phyloP scores from a whole-genome alignment of 2,329 filamentous ascomycete species.

The Hymenoscyphus albidus region DNA sequence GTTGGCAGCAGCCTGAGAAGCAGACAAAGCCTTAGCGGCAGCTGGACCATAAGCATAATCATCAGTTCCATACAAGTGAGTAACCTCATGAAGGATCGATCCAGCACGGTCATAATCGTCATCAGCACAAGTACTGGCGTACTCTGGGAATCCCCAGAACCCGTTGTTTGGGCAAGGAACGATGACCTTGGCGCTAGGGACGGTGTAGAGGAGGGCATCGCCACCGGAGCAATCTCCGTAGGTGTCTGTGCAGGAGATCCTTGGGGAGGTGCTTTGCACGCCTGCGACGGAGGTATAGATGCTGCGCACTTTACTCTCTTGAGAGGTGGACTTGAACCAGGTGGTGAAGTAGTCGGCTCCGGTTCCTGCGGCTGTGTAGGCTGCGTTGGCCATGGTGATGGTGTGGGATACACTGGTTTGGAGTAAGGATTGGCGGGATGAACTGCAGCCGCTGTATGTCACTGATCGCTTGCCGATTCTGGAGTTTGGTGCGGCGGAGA shows the following conservation, averaged over 20 bases:
- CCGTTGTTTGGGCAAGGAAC: constrained; percentile 27
- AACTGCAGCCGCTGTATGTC: constrained; percentile 21
- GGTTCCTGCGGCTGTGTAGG: constrained; percentile 25
- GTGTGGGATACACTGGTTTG: constrained; percentile 22
- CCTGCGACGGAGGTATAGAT: constrained; percentile 25
- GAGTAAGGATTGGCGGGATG: constrained; percentile 20
- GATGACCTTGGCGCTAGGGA: constrained; percentile 24
- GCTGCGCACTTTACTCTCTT: constrained; percentile 19
- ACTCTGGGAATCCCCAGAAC: constrained; percentile 25
- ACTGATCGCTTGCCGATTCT: constrained; percentile 26
- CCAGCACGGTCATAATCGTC: constrained; percentile 28
- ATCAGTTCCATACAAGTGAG: constrained; percentile 27
- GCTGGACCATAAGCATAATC: constrained; percentile 27
- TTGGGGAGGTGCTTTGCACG: constrained; percentile 25
- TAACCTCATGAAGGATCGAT: constrained; percentile 25
- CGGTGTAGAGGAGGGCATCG: constrained; percentile 24
- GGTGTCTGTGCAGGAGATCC: constrained; percentile 23
- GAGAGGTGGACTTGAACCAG: constrained; percentile 26
- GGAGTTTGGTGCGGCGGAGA: constrained; percentile 7
- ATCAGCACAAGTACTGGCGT: constrained; percentile 19
- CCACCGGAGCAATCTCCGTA: constrained; percentile 26
- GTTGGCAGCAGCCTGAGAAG: constrained; percentile 23
- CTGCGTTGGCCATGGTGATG: constrained; percentile 21
- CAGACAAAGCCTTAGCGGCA: constrained; percentile 21
- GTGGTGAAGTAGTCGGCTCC: constrained; percentile 23